phyloP scores from a whole-genome alignment of 345 rosid genomes.

The Litchi chinensis region DNA sequence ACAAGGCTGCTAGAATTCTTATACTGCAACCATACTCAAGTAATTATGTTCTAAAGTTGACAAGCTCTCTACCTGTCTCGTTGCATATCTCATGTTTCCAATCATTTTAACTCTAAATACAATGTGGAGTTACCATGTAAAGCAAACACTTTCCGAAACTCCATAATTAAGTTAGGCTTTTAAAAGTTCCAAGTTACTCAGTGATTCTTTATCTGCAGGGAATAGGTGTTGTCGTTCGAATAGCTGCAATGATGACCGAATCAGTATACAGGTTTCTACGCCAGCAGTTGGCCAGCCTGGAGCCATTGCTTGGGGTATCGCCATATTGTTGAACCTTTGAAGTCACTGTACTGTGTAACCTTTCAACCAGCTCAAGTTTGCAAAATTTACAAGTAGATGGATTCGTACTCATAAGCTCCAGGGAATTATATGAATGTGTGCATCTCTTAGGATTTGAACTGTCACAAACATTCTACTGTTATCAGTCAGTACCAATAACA shows the following conservation, averaged over 20 bases:
- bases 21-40: background rate
- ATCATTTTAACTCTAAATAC: background rate
- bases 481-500: too few species aligned
- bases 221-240: conserved; percentile 64
- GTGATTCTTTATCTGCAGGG: conserved; percentile 48
- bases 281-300: conserved; percentile 57
- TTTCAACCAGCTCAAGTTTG: background rate
- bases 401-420: background rate
- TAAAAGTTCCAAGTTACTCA: background rate
- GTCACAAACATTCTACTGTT: too few species aligned
- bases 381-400: background rate
- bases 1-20: background rate
- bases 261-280: conserved; percentile 76
- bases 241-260: conserved; percentile 84
- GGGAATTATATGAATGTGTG: too few species aligned
- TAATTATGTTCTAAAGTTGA: background rate
- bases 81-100: background rate
- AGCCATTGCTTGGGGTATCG: conserved; percentile 65
- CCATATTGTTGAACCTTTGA: conserved; percentile 49
- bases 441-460: too few species aligned
- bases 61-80: background rate
- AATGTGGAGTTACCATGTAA: background rate
- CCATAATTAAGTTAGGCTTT: background rate
- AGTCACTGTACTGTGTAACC: background rate
- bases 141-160: background rate